phyloP scores from a whole-genome alignment of 352 stramenopile genomes.

The Saprolegnia diclina region DNA sequence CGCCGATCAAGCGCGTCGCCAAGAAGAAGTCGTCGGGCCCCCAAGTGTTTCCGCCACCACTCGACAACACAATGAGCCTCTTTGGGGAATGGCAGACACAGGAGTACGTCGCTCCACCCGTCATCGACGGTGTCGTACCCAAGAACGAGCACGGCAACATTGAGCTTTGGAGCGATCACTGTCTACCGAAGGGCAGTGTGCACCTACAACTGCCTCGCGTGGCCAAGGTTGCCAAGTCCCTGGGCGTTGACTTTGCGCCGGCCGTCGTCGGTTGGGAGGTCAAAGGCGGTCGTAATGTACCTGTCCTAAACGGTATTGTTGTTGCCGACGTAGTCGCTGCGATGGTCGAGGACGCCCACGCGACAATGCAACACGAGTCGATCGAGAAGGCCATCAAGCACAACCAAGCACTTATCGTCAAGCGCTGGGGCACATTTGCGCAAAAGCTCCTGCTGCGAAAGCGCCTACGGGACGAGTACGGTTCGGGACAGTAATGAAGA shows the following conservation, averaged over 20 bases:
- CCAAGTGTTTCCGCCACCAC: background rate
- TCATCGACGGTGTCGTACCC: slow-evolving; percentile 60
- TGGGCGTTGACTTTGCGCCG: slow-evolving; percentile 76
- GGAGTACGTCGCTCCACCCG: slow-evolving; percentile 38
- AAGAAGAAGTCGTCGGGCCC: background rate
- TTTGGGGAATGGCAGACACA: slow-evolving; percentile 79
- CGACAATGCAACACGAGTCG: slow-evolving; percentile 47
- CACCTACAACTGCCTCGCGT: slow-evolving; percentile 64
- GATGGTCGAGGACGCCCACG: slow-evolving; percentile 63
- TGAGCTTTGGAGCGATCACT: slow-evolving; percentile 72
- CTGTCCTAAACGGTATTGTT: slow-evolving; percentile 70
- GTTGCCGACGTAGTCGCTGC: slow-evolving; percentile 40
- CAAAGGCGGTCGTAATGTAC: slow-evolving; percentile 51
- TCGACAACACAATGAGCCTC: slow-evolving; percentile 31
- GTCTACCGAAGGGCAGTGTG: slow-evolving; percentile 50
- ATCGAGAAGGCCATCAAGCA: slow-evolving; percentile 71
- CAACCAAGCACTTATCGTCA: slow-evolving; percentile 49
- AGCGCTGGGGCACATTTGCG: slow-evolving; percentile 60
- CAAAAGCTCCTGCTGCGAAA: slow-evolving; percentile 61
- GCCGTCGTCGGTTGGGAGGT: slow-evolving; percentile 77
- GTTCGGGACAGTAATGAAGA: slow-evolving; percentile 31
- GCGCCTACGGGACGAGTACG: slow-evolving; percentile 75
- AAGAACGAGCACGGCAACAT: slow-evolving; percentile 87
- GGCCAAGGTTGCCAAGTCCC: slow-evolving; percentile 48
- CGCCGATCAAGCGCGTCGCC: slow-evolving; percentile 42